Conservation (phyloP, 139 green algal genomes). For the Chlorella sorokiniana region DNA sequence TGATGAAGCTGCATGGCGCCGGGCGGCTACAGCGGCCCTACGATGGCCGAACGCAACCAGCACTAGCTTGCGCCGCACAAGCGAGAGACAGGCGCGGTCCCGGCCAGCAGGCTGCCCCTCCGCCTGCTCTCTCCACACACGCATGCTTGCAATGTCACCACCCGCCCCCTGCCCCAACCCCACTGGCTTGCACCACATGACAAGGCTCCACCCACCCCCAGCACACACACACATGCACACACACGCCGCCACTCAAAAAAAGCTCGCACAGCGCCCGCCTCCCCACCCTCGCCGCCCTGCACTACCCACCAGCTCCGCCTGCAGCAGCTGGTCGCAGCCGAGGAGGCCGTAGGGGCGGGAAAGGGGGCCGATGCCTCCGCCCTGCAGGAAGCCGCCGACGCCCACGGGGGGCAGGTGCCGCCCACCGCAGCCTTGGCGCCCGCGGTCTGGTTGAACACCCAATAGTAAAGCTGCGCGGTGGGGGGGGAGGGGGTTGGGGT, state of each 20-base stretch:
- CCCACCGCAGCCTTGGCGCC: slow-evolving; percentile 13
- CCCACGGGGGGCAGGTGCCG: slow-evolving; percentile 25
- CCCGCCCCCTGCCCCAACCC: no score
- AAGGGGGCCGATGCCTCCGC: slow-evolving; percentile 24
- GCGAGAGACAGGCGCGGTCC: no score
- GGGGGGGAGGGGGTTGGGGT: not conserved
- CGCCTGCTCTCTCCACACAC: not conserved
- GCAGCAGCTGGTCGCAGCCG: slow-evolving; percentile 8
- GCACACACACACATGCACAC: no score
- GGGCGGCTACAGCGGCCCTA: no score
- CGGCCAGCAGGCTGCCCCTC: not conserved
- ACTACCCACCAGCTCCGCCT: not conserved
- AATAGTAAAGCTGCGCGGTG: not conserved
- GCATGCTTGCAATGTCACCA: no score
- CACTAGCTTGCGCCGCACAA: no score
- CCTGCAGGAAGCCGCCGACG: not conserved
- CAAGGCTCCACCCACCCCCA: no score
- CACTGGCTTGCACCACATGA: no score
- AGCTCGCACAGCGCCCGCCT: no score
- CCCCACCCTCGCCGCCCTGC: not conserved
- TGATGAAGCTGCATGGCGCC: not conserved
- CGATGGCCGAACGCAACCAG: no score
- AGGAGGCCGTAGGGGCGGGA: slow-evolving; percentile 14
- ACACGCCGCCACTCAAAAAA: no score
- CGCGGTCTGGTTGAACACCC: not conserved